Conservation (phyloP, 352 stramenopile genomes). For the Globisporangium paroecandrum region DNA sequence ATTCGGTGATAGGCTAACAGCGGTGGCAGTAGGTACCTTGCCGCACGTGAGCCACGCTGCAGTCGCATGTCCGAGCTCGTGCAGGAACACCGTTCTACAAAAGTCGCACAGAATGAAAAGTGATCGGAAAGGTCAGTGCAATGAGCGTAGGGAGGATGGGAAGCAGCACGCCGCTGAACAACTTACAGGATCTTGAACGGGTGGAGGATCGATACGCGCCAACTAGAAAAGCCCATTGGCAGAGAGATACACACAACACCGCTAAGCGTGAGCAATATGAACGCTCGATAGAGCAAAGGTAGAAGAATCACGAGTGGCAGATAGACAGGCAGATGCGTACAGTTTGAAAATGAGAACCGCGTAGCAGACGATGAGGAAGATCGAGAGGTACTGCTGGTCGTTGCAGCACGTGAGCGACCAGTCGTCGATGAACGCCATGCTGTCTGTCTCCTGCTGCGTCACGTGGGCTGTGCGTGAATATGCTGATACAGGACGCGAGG, state of each 20-base stretch:
- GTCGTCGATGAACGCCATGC: conserved; percentile 3
- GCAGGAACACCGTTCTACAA: conserved; percentile 80
- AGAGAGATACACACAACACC: background rate
- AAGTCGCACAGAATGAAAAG: background rate
- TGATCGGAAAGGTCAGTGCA: background rate
- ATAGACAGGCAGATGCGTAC: conserved; percentile 21
- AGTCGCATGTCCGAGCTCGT: conserved; percentile 81
- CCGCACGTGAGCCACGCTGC: conserved; percentile 85
- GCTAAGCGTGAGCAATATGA: background rate
- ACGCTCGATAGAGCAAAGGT: background rate
- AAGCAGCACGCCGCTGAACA: background rate
- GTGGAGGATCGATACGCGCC: conserved; percentile 80
- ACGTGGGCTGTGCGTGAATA: background rate
- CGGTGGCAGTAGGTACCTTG: conserved; percentile 39
- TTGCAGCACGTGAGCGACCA: conserved; percentile 76
- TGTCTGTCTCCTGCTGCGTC: background rate
- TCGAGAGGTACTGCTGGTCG: conserved; percentile 80
- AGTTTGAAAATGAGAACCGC: conserved; percentile 85
- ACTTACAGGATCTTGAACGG: conserved; percentile 89
- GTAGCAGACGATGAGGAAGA: conserved; percentile 88
- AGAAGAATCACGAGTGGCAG: no score
- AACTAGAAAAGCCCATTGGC: conserved; percentile 39
- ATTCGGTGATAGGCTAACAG: background rate
- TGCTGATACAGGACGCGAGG: background rate
- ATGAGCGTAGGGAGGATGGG: background rate